Evolutionary conservation across 352 stramenopile species (phyloP).

Genomic region (Globisporangium carolinianum): DNA sequence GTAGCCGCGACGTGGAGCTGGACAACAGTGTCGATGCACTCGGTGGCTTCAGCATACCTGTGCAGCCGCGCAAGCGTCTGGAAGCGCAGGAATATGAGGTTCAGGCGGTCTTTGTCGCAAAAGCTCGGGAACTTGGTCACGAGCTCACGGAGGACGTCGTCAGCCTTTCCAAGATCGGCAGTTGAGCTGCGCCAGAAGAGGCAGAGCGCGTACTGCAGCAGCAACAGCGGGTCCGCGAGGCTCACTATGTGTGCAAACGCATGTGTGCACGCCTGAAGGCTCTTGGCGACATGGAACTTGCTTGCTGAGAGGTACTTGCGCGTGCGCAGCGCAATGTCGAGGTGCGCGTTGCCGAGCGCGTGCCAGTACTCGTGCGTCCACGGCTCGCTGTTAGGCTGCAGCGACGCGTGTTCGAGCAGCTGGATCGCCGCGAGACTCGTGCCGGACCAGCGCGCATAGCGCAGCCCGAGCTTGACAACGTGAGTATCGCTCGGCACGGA

Average conservation of each 20-base stretch:
- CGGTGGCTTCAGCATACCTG: slow-evolving; percentile 42
- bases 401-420: slow-evolving; percentile 45
- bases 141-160: slow-evolving; percentile 51
- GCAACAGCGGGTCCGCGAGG: slow-evolving; percentile 45
- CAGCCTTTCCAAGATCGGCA: slow-evolving; percentile 37
- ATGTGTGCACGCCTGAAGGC: slow-evolving; percentile 45
- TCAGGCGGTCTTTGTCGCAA: slow-evolving; percentile 49
- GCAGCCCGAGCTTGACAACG: slow-evolving; percentile 49
- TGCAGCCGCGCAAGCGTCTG: slow-evolving; percentile 49
- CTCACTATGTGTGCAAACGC: slow-evolving; percentile 61
- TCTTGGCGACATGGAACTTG: slow-evolving; percentile 43
- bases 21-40: slow-evolving; percentile 41
- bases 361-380: slow-evolving; percentile 63
- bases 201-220: slow-evolving; percentile 55
- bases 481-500: slow-evolving; percentile 31
- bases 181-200: slow-evolving; percentile 52
- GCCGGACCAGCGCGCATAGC: slow-evolving; percentile 43
- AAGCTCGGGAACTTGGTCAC: slow-evolving; percentile 52
- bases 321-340: slow-evolving; percentile 54
- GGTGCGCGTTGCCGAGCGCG: slow-evolving; percentile 49
- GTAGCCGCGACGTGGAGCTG: slow-evolving; percentile 9
- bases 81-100: slow-evolving; percentile 56
- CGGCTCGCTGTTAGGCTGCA: slow-evolving; percentile 32
- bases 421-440: slow-evolving; percentile 49
- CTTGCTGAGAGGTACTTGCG: slow-evolving; percentile 54